Base-by-base conservation (phyloP, 2,329 filamentous ascomycete genomes). In the Orbilia ellipsospora region DNA sequence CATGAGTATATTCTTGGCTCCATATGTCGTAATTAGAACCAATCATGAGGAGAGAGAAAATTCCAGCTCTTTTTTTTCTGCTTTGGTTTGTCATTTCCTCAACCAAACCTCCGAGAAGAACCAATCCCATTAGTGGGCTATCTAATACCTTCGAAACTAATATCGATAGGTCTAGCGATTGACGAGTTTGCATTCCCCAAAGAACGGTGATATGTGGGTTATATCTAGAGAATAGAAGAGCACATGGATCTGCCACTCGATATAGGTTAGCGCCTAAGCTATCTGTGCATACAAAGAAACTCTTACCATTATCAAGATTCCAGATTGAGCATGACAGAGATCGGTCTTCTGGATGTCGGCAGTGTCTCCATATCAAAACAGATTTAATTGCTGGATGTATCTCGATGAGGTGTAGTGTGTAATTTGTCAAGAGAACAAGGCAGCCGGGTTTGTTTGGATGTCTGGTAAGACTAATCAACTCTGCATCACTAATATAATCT, bases 1-100 rank as follows among this genome's bases (percentile, higher is more conserved):
- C 60, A 12, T 61, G n/a, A 7, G 72, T 75, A 26, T 59, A 75
- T 28, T 75, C 72, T 20, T 75, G 72, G 44, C 59, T 65, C 72
- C 72, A 75, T n/a, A 75, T 23, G 13, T 65, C 72, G 42, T 61
- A 57, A 15, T 60, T 45, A 8, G 64, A 75, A 4, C 54, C 56
- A 42, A 75, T 60, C 15, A 36, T 48, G 23, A 59, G 18, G 5
- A 75, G 12, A 3, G 64, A 26, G 18, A 75, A 75, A 36, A 69
- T 15, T 28, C 69, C 64, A 3, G 31, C 13, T 23, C 55, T 42
- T 44, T 16, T 60, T 16, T 56, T n/a, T 4, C 12, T 40, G 12
- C 8, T 31, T 3, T 42, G 20, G 8, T 51, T 44, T 6, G 36
- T 26, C 2, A 44, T 36, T 12, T 23, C 5, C 48, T 75, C 64